A percentile compares a stretch with the other conserved stretches of the same genome.
phyloP scores from a whole-genome alignment of 2,329 filamentous ascomycete species.

The Diaporthe citriasiana region DNA sequence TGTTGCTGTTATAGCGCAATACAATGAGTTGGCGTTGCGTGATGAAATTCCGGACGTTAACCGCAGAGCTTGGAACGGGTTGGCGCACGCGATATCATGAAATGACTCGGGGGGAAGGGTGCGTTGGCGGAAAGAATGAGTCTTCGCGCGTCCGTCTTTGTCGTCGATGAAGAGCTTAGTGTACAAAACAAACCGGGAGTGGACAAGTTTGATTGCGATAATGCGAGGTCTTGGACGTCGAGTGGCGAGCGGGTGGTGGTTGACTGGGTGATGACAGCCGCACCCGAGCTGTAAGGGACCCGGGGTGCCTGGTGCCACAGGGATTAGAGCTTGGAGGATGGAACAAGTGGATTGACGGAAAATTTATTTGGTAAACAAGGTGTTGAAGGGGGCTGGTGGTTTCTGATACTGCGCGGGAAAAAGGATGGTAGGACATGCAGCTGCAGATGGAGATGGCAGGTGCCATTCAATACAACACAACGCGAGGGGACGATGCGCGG shows the following conservation, averaged over 20 bases:
- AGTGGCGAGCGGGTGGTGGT: slow-evolving; percentile 35
- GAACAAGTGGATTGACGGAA: slow-evolving; percentile 24
- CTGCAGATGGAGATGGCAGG: slow-evolving; percentile 24
- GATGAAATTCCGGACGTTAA: neutral
- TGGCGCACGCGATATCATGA: slow-evolving; percentile 30
- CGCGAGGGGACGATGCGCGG: neutral
- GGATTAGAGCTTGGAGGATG: slow-evolving; percentile 37
- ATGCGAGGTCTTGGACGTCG: slow-evolving; percentile 22
- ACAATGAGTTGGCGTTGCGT: slow-evolving; percentile 33
- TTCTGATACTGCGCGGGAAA: slow-evolving; percentile 1
- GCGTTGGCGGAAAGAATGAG: neutral
- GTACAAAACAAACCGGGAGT: slow-evolving; percentile 24
- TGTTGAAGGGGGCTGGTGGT: neutral
- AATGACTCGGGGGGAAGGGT: neutral
- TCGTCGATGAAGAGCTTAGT: slow-evolving; percentile 14
- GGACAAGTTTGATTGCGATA: slow-evolving; percentile 17
- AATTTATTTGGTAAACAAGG: slow-evolving; percentile 36
- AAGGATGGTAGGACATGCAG: slow-evolving; percentile 24
- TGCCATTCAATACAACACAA: slow-evolving; percentile 20
- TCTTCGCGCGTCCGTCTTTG: slow-evolving; percentile 15
- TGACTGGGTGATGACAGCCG: slow-evolving; percentile 40
- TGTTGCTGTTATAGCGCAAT: slow-evolving; percentile 43
- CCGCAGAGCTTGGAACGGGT: neutral
- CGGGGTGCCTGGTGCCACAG: slow-evolving; percentile 34
- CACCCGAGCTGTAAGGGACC: slow-evolving; percentile 25